Evolutionary conservation across 768 basidiomycete genomes (phyloP), one percentile per base, ranked within the genome.

Genomic region (Lentinula lateritia): DNA sequence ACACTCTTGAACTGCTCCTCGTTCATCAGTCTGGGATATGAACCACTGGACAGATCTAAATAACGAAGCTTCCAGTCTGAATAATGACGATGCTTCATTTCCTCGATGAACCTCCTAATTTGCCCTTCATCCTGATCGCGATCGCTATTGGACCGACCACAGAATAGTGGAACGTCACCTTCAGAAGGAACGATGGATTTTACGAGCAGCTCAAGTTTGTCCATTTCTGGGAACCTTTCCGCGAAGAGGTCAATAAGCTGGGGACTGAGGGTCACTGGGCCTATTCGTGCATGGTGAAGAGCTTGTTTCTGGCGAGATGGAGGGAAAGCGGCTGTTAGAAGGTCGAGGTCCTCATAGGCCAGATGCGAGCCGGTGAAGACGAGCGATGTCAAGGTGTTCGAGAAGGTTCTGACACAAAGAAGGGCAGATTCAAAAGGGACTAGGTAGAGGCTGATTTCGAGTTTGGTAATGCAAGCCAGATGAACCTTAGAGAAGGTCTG

Each of bases 241-340:
- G 78, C 75, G 16, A 82, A 67, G 7, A 79, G 64, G 61, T 81
- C 78, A 12, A 82, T 38, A 10, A 82, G 69, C 60, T 76, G 69
- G 2, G 80, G 80, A 7, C 75, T 77, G 6, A 82, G 68, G 10
- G 71, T 72, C 8, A 80, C 71, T 1, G 76, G 70, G 9, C 79
- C 77, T 13, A 82, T 63, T 2, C 78, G 72, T 7, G 80, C 70
- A 7, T 65, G 72, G 7, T 68, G 65, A 35, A 80, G 67, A 7
- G 67, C 60, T 38, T 48, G 56, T 32, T 43, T 23, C 5, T 12
- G 58, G 10, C 16, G 34, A 72, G 67, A 6, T 12, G 72, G 23
- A 34, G 42, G 15, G 72, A 68, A 6, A 9, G 72, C 62, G 32
- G 48, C 62, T 7, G 79, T 52, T 15, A 75, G 65, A 32, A 70